Evolutionary conservation across 352 stramenopile species (phyloP), one percentile per base, ranked within the genome.

Genomic region (Globisporangium mamillatum): DNA sequence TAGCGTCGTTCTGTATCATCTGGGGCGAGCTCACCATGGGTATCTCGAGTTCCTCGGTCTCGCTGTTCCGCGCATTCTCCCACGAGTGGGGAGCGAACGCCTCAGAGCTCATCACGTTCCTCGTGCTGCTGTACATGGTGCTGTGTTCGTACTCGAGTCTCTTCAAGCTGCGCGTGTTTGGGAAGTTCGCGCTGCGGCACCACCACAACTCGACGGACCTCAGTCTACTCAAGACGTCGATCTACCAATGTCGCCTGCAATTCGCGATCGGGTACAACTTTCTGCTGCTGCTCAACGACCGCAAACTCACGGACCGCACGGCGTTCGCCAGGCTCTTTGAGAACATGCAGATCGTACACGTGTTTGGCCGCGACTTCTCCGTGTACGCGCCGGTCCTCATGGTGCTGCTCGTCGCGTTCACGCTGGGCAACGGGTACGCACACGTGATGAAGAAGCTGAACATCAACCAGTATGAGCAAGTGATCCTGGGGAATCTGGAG

Each of bases 251-350:
- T 52, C 81, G 85, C 1, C 72, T 93, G 18, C 85, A 93, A 70
- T 93, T 93, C 46, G 71, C 83, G 5, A 73, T 92, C 38, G 79
- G 75, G 9, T 86, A 91, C 69, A 93, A 91, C 57, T 81, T 90
- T 36, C 52, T 91, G 9, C 61, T 93, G 25, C 63, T 93, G 32
- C 62, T 92, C 10, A 68, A 88, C 59, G 70, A 75, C 54, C 71
- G 68, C 20, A 38, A 44, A 32, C 59, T 86, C 36, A 84, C 76
- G 0, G 66, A 82, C 5, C 66, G 64, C 29, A 90, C 81, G 1
- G 83, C 85, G 14, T 90, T 91, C 69, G 77, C 84, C 27, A 68
- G 56, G n/a, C 66, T 93, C 9, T 78, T 88, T 64, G 64, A 71
- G 38, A 71, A 82, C 63, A 90, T 88, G 60, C 76, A 75, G 3